A percentile compares a stretch with the other conserved stretches of the same genome.
Evolutionary conservation across 257 asterid species (phyloP).

Genomic region (Datura wrightii): DNA sequence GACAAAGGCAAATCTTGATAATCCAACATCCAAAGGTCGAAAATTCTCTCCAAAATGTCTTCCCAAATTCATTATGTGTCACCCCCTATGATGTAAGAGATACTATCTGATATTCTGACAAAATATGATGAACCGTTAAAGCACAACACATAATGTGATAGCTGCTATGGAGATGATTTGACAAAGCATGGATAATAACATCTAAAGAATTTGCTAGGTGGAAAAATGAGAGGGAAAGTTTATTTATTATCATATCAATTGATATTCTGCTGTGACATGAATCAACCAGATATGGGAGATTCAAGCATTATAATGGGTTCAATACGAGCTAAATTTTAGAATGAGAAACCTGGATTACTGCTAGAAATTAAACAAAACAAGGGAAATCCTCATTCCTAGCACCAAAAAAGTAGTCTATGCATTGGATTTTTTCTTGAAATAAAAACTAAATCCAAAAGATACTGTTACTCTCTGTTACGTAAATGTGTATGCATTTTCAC

Average conservation of each 20-base stretch:
- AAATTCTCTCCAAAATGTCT: slow-evolving; percentile 54
- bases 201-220: neutral
- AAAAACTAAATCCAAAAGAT: slow-evolving; percentile 15
- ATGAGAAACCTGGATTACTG: neutral
- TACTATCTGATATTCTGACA: slow-evolving; percentile 20
- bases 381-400: neutral
- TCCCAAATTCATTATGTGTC: slow-evolving; percentile 70
- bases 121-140: slow-evolving; percentile 3
- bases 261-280: neutral
- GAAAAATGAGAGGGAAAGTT: neutral
- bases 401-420: neutral
- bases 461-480: neutral
- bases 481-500: neutral
- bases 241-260: neutral
- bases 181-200: slow-evolving; percentile 20
- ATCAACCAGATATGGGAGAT: neutral
- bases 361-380: slow-evolving; percentile 1
- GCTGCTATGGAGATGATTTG: neutral
- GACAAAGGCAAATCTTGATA: slow-evolving; percentile 48
- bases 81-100: slow-evolving; percentile 16
- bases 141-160: slow-evolving; percentile 13
- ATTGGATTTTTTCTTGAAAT: neutral
- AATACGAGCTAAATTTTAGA: neutral
- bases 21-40: slow-evolving; percentile 52
- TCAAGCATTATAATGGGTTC: slow-evolving; percentile 1